These are phyloP conservation scores for Gyromitra esculenta DNA, from an alignment of 2,329 filamentous ascomycete species.

Conservation along the genomic window DNA sequence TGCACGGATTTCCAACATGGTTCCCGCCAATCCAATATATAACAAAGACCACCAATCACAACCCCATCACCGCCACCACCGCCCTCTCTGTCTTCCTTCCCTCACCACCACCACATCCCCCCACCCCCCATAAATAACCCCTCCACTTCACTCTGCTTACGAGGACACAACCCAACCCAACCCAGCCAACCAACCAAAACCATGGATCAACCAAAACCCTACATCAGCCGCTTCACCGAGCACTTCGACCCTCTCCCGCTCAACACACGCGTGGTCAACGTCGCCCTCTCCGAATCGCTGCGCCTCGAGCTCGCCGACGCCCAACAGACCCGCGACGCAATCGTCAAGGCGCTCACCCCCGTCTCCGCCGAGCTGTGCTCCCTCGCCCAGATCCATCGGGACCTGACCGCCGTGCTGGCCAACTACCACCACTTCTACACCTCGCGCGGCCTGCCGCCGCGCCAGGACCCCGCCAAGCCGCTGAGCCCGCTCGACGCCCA, in stretches of 20 bases:
- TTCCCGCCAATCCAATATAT: background rate
- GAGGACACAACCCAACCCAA: background rate
- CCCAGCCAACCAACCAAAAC: background rate
- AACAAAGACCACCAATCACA: background rate
- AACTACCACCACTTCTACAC: conserved; percentile 27
- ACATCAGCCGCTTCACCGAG: conserved; percentile 17
- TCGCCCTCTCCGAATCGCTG: conserved; percentile 1
- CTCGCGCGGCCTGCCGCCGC: conserved; percentile 4
- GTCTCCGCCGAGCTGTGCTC: background rate
- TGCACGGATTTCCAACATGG: background rate
- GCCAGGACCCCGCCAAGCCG: background rate
- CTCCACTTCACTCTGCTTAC: too few relatives aligned
- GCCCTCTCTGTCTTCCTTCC: background rate
- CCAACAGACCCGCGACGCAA: conserved; percentile 11
- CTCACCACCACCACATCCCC: too few relatives aligned
- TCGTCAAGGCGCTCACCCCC: background rate
- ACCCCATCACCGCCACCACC: background rate
- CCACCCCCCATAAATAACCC: too few relatives aligned
- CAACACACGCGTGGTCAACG: background rate
- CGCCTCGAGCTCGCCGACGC: conserved; percentile 14
- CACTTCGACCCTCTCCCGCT: conserved; percentile 2
- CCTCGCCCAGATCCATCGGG: background rate
- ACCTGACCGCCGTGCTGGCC: conserved; percentile 3
- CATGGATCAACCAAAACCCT: background rate
- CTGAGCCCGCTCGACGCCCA: conserved; percentile 4